Percentiles rank a stretch among this genome's conserved stretches.
Evolutionary conservation across 139 green algal species (phyloP).

Genomic region (Pycnococcus provasolii): DNA sequence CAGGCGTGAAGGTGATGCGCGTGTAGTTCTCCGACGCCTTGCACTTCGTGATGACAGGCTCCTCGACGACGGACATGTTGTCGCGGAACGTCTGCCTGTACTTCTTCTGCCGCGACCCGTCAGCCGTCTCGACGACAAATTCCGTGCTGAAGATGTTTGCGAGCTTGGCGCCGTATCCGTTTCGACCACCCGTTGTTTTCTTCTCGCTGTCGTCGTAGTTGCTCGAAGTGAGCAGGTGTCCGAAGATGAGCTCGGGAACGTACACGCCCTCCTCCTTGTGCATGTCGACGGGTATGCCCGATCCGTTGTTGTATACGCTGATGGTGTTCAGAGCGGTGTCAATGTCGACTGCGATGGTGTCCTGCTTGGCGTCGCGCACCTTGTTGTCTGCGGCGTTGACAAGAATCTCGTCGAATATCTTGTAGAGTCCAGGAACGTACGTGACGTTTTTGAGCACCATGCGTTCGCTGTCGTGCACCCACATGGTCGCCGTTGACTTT

Average conservation of each 20-base stretch:
- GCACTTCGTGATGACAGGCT: constrained; percentile 71
- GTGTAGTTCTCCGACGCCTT: constrained; percentile 93
- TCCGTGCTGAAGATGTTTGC: constrained; percentile 98
- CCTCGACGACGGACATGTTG: constrained; percentile 53
- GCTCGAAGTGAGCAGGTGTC: constrained; percentile 90
- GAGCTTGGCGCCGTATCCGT: constrained; percentile 97
- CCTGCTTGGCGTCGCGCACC: constrained; percentile 83
- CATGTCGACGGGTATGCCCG: constrained; percentile 86
- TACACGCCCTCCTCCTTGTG: constrained; percentile 78
- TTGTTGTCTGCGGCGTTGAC: constrained; percentile 99
- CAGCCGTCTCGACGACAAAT: constrained; percentile 91
- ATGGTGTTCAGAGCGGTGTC: constrained; percentile 23
- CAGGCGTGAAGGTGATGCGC: constrained; percentile 86
- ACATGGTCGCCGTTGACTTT: constrained; percentile 68
- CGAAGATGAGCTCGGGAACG: constrained; percentile 98
- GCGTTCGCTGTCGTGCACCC: constrained; percentile 70
- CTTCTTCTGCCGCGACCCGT: constrained; percentile 61
- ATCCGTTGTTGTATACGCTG: constrained; percentile 85
- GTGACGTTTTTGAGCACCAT: constrained; percentile 53
- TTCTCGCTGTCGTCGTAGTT: constrained; percentile 98
- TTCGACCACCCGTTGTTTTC: constrained; percentile 94
- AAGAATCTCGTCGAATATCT: constrained; percentile 99
- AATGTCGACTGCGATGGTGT: constrained; percentile 51
- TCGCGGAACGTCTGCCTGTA: constrained; percentile 75
- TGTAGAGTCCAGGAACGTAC: constrained; percentile 93